phyloP scores from a whole-genome alignment of 192 early-diverging fungal species.

The Coemansia asiatica region DNA sequence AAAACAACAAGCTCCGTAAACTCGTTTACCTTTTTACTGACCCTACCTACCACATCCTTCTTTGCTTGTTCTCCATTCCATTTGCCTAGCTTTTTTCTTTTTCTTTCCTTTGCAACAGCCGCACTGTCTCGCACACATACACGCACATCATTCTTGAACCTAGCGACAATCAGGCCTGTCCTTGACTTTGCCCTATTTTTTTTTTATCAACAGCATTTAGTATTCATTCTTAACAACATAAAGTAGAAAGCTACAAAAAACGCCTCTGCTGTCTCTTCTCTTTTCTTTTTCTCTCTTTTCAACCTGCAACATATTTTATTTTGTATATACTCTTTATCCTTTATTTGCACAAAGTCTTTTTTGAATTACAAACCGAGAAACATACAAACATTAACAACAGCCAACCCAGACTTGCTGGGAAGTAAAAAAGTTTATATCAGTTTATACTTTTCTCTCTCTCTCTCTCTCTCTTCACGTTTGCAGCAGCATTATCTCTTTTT shows the following conservation, averaged over 20 bases:
- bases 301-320: neutral
- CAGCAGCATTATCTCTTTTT: neutral
- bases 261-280: neutral
- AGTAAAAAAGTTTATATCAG: neutral
- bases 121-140: constrained; percentile 1
- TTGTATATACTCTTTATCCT: neutral
- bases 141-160: neutral
- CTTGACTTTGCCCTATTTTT: neutral
- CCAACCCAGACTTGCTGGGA: neutral
- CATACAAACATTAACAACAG: neutral
- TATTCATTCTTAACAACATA: neutral
- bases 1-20: neutral
- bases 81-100: neutral
- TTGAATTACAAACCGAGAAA: constrained; percentile 1
- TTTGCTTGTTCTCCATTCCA: neutral
- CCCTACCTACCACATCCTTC: no score
- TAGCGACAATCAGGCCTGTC: neutral
- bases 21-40: neutral
- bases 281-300: neutral
- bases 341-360: neutral
- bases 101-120: neutral
- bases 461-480: neutral
- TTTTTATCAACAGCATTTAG: neutral
- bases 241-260: neutral
- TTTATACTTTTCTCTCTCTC: neutral